Evolutionary conservation across 305 asterid species (phyloP).

Genomic region (Euphrasia arctica): DNA sequence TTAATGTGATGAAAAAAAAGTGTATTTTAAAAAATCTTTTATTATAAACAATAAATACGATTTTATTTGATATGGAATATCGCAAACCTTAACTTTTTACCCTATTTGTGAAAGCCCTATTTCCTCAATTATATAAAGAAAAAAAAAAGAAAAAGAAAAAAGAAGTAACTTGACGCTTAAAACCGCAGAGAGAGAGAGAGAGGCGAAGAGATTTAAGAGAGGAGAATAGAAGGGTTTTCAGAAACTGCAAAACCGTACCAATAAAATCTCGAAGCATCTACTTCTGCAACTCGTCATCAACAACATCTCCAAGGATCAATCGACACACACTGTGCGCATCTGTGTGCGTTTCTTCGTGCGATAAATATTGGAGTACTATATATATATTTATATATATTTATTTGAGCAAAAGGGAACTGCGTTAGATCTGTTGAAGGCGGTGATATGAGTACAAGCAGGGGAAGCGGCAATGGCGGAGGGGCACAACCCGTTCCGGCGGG

Average conservation of each 20-base stretch:
- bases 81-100: not conserved
- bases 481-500: constrained; percentile 65
- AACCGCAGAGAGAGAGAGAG: constrained; percentile 18
- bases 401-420: constrained; percentile 3
- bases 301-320: not conserved
- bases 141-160: not conserved
- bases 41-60: not conserved
- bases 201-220: constrained; percentile 20
- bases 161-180: constrained; percentile 13
- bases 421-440: constrained; percentile 35
- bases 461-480: constrained; percentile 40
- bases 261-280: constrained; percentile 16
- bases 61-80: not conserved
- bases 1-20: too few species aligned
- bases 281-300: constrained; percentile 13
- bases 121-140: not conserved
- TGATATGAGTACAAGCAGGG: constrained; percentile 53
- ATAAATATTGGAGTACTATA: too few species aligned
- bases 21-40: too few species aligned
- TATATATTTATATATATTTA: not conserved
- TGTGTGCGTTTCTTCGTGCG: constrained; percentile 19
- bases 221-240: constrained; percentile 35
- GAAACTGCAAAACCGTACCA: constrained; percentile 25
- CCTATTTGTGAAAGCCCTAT: not conserved
- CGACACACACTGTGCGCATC: constrained; percentile 18